Percentiles rank a stretch among this genome's conserved stretches.
These are phyloP conservation scores for Aspergillus sclerotialis DNA, from an alignment of 2,329 filamentous ascomycete species.

Conservation along the genomic window DNA sequence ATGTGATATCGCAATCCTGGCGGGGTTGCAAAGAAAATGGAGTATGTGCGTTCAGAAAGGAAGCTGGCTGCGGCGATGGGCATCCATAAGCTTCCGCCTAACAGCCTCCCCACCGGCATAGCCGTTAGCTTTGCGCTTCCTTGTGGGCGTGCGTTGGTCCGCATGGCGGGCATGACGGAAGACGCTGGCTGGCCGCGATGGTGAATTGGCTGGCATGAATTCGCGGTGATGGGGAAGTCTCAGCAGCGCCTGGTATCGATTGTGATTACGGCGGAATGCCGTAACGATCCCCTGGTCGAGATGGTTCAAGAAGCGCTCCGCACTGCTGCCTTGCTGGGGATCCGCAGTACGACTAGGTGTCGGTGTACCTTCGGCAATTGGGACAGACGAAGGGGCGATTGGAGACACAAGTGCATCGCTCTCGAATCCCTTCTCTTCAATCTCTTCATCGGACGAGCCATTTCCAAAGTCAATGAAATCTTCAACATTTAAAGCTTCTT, in stretches of 20 bases:
- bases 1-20: background rate
- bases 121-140: conserved; percentile 32
- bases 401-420: conserved; percentile 37
- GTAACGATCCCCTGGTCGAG: conserved; percentile 67
- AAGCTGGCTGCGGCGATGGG: conserved; percentile 33
- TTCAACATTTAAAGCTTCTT: conserved; percentile 55
- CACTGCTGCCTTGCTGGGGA: conserved; percentile 22
- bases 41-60: conserved; percentile 21
- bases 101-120: conserved; percentile 36
- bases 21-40: background rate
- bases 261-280: conserved; percentile 62
- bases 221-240: conserved; percentile 41
- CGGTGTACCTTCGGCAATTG: conserved; percentile 20
- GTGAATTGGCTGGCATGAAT: conserved; percentile 39
- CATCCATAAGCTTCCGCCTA: conserved; percentile 38
- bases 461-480: conserved; percentile 67
- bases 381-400: conserved; percentile 41
- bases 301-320: conserved; percentile 55
- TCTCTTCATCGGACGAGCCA: conserved; percentile 55
- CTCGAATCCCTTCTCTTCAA: conserved; percentile 45
- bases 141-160: conserved; percentile 34
- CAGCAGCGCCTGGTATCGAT: conserved; percentile 43
- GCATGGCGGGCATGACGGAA: conserved; percentile 34
- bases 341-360: conserved; percentile 29
- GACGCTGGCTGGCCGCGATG: conserved; percentile 35